Percentiles rank a stretch among this genome's conserved stretches.
These are phyloP conservation scores for Inonotus obliquus DNA, from an alignment of 1,284 basidiomycete genomes.

Conservation along the genomic window DNA sequence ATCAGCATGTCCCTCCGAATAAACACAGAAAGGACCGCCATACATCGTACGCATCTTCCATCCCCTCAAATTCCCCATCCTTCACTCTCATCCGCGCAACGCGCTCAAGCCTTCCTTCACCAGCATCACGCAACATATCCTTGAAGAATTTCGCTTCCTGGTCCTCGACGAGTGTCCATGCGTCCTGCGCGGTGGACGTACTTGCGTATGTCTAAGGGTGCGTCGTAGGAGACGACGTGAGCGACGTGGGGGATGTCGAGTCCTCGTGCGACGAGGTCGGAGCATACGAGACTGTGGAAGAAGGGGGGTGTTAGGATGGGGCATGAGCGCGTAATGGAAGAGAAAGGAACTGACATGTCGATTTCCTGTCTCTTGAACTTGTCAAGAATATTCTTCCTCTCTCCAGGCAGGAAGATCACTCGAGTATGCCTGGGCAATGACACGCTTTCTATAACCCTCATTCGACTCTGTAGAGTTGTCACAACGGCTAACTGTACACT, in stretches of 20 bases:
- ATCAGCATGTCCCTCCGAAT: neutral
- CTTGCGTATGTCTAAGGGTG: constrained; percentile 94
- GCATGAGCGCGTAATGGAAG: neutral
- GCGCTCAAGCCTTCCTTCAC: constrained; percentile 56
- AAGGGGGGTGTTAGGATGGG: neutral
- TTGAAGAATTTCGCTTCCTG: constrained; percentile 94
- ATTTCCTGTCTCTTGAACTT: constrained; percentile 81
- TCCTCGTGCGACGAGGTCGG: constrained; percentile 94
- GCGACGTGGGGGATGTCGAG: constrained; percentile 91
- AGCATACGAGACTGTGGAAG: constrained; percentile 80
- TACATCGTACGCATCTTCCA: constrained; percentile 50
- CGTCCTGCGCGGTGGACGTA: constrained; percentile 96
- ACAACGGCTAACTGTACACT: constrained; percentile 62
- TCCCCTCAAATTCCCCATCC: constrained; percentile 55
- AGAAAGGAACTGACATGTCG: constrained; percentile 63
- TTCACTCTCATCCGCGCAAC: constrained; percentile 71
- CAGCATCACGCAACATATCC: constrained; percentile 68
- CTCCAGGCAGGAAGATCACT: constrained; percentile 75
- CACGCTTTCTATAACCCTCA: constrained; percentile 23
- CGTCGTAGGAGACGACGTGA: constrained; percentile 93
- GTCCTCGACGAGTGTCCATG: constrained; percentile 94
- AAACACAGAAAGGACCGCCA: neutral
- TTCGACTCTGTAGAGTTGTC: constrained; percentile 48
- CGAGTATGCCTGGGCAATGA: constrained; percentile 73
- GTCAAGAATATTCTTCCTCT: constrained; percentile 75